phyloP scores from a whole-genome alignment of 441 rosid species.

The Isatis lusitanica region DNA sequence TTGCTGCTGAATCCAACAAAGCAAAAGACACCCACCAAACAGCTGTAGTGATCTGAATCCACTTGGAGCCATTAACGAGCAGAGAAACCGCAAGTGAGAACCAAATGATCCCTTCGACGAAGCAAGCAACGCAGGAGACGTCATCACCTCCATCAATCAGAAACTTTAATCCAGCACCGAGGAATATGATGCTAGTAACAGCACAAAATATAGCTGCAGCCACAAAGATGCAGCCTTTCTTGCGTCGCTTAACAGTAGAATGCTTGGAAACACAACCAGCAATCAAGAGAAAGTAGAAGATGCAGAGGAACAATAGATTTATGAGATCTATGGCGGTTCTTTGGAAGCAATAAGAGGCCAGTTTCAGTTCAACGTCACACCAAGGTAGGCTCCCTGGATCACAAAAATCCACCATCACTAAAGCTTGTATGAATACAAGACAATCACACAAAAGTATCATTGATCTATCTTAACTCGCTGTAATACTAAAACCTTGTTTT shows the following conservation, averaged over 20 bases:
- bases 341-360: conserved; percentile 55
- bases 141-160: conserved; percentile 26
- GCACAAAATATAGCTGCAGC: conserved; percentile 49
- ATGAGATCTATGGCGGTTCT: conserved; percentile 50
- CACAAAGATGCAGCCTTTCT: conserved; percentile 44
- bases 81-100: conserved; percentile 54
- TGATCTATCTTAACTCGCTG: background rate
- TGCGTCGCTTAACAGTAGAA: background rate
- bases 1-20: conserved; percentile 47
- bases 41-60: conserved; percentile 37
- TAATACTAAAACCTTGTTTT: background rate
- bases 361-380: conserved; percentile 52
- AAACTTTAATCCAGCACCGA: conserved; percentile 44
- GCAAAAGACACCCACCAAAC: conserved; percentile 71
- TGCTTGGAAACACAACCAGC: conserved; percentile 38
- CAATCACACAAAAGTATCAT: background rate
- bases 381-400: conserved; percentile 56
- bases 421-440: background rate
- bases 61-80: conserved; percentile 48
- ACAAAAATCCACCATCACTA: background rate
- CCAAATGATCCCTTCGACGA: conserved; percentile 63
- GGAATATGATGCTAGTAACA: conserved; percentile 43
- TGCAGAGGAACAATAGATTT: conserved; percentile 56
- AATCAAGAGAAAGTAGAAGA: conserved; percentile 55
- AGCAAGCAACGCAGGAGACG: conserved; percentile 38